These are phyloP conservation scores for Candida saitoana DNA, from an alignment of 805 yeast genomes.

Conservation along the genomic window DNA sequence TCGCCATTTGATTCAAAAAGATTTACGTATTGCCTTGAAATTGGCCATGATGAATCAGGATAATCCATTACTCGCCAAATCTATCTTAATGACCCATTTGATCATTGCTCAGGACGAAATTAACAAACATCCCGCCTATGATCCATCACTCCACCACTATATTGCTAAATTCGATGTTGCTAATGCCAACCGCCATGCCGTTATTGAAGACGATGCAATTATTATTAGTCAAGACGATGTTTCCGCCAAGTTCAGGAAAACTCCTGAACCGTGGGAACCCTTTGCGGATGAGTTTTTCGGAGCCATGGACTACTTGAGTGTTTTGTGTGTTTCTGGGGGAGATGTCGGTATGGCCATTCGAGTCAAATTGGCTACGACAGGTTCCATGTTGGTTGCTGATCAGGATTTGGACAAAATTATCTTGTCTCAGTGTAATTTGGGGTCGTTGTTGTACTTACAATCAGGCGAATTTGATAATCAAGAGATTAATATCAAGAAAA, in stretches of 20 bases:
- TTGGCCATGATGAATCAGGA: conserved; percentile 53
- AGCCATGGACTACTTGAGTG: conserved; percentile 71
- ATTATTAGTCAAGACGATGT: conserved; percentile 12
- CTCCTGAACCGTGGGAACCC: conserved; percentile 61
- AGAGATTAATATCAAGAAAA: conserved; percentile 28
- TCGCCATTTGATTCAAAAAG: conserved; percentile 64
- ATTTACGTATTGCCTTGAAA: conserved; percentile 64
- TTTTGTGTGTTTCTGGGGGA: conserved; percentile 65
- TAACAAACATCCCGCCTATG: conserved; percentile 9
- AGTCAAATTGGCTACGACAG: conserved; percentile 59
- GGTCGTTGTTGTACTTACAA: conserved; percentile 63
- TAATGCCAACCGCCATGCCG: conserved; percentile 11
- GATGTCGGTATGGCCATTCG: conserved; percentile 59
- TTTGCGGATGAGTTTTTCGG: conserved; percentile 75
- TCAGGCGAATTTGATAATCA: conserved; percentile 59
- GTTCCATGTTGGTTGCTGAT: conserved; percentile 72
- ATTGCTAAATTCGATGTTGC: neutral
- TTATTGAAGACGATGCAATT: conserved; percentile 15
- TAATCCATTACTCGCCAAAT: conserved; percentile 48
- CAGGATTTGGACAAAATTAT: conserved; percentile 61
- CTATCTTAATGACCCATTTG: conserved; percentile 59
- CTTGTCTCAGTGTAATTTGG: conserved; percentile 64
- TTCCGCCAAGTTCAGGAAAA: conserved; percentile 22
- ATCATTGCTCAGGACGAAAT: conserved; percentile 65
- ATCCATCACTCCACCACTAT: neutral